Percentiles rank a stretch among this genome's conserved stretches.
Evolutionary conservation across 495 filamentous ascomycete species (phyloP).

Genomic region (Staphylotrichum longicolle): DNA sequence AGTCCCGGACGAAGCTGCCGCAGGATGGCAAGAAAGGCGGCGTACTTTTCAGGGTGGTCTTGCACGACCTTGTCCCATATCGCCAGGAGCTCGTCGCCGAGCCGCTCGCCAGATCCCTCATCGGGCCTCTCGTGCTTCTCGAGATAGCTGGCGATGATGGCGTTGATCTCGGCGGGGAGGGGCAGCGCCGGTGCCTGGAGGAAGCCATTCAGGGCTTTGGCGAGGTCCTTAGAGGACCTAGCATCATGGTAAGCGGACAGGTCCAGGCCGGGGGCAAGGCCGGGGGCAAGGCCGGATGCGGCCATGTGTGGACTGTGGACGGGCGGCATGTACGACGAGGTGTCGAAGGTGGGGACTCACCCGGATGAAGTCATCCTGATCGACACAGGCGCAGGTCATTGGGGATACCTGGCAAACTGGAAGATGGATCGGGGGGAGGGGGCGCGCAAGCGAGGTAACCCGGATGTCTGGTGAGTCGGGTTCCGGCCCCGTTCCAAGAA

Average conservation of each 20-base stretch:
- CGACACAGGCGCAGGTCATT: constrained; percentile 22
- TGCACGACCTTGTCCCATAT: constrained; percentile 58
- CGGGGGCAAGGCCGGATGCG: neutral
- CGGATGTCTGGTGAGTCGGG: too few species aligned
- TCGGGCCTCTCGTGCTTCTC: constrained; percentile 57
- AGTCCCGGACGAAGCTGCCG: constrained; percentile 58
- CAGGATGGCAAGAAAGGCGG: constrained; percentile 60
- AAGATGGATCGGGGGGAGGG: neutral
- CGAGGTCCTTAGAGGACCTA: constrained; percentile 56
- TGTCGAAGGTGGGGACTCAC: constrained; percentile 17
- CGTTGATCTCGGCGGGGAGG: constrained; percentile 59
- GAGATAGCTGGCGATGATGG: constrained; percentile 59
- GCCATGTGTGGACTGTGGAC: neutral
- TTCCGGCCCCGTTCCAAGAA: too few species aligned
- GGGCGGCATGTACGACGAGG: neutral
- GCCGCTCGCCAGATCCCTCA: constrained; percentile 56
- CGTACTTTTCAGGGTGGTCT: constrained; percentile 52
- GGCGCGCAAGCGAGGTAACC: too few species aligned
- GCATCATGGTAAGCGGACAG: constrained; percentile 8
- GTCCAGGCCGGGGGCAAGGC: neutral
- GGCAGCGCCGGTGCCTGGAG: constrained; percentile 53
- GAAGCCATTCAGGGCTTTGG: constrained; percentile 56
- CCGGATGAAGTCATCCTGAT: constrained; percentile 40
- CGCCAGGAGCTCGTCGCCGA: constrained; percentile 64
- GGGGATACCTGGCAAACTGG: constrained; percentile 2